Conservation (phyloP, 305 asterid genomes). For the Fraxinus floribunda region DNA sequence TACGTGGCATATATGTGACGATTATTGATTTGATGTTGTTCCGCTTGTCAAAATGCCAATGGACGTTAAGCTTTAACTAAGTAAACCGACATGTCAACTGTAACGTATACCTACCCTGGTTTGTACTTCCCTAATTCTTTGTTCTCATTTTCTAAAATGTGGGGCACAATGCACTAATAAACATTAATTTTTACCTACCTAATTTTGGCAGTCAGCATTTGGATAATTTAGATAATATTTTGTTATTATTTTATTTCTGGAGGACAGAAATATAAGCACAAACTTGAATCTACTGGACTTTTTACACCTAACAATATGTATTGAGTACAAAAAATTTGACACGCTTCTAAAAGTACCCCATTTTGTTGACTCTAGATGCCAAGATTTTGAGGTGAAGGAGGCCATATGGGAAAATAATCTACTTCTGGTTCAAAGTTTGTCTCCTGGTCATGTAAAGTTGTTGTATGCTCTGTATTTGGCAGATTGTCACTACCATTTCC, state of each 20-base stretch:
- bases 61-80: not conserved
- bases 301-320: constrained; percentile 11
- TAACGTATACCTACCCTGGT: not conserved
- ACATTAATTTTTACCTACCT: constrained; percentile 7
- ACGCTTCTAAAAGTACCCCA: constrained; percentile 7
- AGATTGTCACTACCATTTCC: constrained; percentile 20
- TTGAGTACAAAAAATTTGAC: constrained; percentile 22
- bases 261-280: not conserved
- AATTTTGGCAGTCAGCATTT: constrained; percentile 1
- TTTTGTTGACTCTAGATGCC: constrained; percentile 24
- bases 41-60: not conserved
- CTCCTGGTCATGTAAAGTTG: constrained; percentile 1
- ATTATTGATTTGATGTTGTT: too few species aligned
- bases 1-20: too few species aligned
- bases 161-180: not conserved
- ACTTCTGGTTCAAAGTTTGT: constrained; percentile 16
- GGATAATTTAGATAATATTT: not conserved
- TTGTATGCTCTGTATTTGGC: not conserved
- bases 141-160: constrained; percentile 8
- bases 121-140: not conserved
- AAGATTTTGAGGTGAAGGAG: constrained; percentile 35
- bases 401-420: constrained; percentile 45
- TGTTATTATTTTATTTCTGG: not conserved
- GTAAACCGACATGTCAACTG: not conserved
- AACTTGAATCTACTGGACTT: not conserved